Conservation (phyloP, 2,329 filamentous ascomycete species). For the Trichoderma simmonsii region DNA sequence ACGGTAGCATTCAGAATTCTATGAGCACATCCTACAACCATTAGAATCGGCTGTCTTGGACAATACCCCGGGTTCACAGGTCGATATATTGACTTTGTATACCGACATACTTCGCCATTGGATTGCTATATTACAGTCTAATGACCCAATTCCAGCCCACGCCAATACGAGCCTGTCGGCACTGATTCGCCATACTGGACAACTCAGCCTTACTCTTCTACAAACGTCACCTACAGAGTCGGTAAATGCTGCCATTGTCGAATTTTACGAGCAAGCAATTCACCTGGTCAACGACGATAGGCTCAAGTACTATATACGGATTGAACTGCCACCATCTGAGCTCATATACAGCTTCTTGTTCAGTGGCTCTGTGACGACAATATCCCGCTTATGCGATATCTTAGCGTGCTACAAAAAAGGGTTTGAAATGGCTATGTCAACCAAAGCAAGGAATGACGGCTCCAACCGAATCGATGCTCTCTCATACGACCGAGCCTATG, state of each 20-base stretch:
- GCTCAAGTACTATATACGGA: slow-evolving; percentile 55
- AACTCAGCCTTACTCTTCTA: slow-evolving; percentile 56
- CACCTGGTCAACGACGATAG: slow-evolving; percentile 51
- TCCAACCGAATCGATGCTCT: slow-evolving; percentile 33
- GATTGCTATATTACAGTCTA: slow-evolving; percentile 45
- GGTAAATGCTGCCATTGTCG: slow-evolving; percentile 57
- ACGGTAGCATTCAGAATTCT: slow-evolving; percentile 43
- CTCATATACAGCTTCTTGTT: slow-evolving; percentile 72
- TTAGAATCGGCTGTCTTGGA: slow-evolving; percentile 53
- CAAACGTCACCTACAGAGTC: slow-evolving; percentile 47
- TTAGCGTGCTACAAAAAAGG: slow-evolving; percentile 70
- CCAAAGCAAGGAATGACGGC: slow-evolving; percentile 33
- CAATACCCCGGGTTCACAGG: slow-evolving; percentile 50
- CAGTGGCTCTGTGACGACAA: slow-evolving; percentile 56
- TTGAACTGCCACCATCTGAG: slow-evolving; percentile 64
- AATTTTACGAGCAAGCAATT: slow-evolving; percentile 66
- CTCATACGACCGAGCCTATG: slow-evolving; percentile 56
- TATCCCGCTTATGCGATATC: slow-evolving; percentile 67
- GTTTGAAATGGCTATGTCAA: slow-evolving; percentile 62
- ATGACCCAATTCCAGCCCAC: slow-evolving; percentile 34
- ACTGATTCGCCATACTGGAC: slow-evolving; percentile 49
- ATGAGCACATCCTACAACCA: slow-evolving; percentile 45
- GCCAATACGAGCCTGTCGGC: slow-evolving; percentile 39
- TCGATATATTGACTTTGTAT: slow-evolving; percentile 64
- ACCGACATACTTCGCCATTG: slow-evolving; percentile 62